These are phyloP conservation scores for Eucalyptus cloeziana DNA, from an alignment of 345 rosid species.

Conservation along the genomic window DNA sequence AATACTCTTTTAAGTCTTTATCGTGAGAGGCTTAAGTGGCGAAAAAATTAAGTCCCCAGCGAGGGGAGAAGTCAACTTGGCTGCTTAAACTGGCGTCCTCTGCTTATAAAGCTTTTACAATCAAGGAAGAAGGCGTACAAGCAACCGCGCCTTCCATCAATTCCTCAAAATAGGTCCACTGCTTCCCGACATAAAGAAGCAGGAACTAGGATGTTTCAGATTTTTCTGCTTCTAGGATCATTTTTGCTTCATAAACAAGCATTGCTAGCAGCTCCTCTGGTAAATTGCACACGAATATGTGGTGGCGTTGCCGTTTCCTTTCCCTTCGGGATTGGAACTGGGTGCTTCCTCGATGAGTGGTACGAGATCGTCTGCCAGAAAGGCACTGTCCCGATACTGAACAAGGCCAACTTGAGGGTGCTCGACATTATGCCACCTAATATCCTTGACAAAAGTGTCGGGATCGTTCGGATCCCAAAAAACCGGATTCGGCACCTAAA, in stretches of 20 bases:
- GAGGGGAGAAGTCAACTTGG: neutral
- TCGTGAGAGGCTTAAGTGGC: neutral
- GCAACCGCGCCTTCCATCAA: neutral
- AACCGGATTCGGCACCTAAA: too few relatives aligned
- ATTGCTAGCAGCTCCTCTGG: neutral
- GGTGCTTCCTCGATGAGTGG: neutral
- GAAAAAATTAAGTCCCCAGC: neutral
- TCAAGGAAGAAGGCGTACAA: neutral
- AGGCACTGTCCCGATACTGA: neutral
- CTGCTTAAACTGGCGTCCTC: neutral
- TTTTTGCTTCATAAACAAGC: neutral
- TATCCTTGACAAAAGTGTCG: accelerated
- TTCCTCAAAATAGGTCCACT: neutral
- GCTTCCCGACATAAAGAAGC: neutral
- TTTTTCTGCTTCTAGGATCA: neutral
- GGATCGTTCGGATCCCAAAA: too few relatives aligned
- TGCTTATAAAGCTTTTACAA: neutral
- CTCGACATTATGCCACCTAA: accelerated
- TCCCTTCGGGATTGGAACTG: neutral
- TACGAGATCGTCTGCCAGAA: neutral
- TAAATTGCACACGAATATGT: accelerated
- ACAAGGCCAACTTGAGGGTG: neutral
- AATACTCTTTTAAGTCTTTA: neutral
- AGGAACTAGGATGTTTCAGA: neutral
- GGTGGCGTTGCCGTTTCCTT: neutral